Evolutionary conservation across 106 monocot genomes (phyloP), one percentile per base, ranked within the genome.

Genomic region (Xerophyta viscosa): DNA sequence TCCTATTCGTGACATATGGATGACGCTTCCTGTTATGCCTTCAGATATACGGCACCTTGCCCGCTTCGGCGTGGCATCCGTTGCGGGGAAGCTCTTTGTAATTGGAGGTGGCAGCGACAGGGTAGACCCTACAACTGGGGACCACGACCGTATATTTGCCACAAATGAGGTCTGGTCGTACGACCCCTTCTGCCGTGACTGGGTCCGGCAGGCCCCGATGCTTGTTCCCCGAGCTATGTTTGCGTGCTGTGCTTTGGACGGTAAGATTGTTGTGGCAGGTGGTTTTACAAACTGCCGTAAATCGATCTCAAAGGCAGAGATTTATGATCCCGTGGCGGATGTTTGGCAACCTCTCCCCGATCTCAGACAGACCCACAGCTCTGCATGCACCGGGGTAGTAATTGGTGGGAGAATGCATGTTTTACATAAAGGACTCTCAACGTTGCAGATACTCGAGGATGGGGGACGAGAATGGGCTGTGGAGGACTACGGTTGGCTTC

Each of bases 91-190:
- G 52, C 81, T 96, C 31, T 96, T 81, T 62, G 94, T 96, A 5
- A 71, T 96, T 20, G 94, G 94, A 27, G 94, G 94, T 41, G 94
- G 94, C 18, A 84, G 83, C 42, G 94, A 94, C 33, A 27, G 54
- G 6, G 94, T 96, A 2, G 88, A 96, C 60, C 94, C 81, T 2
- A 58, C 52, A 52, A 96, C 94, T 9, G 94, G 94, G 8, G 94
- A 96, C 48, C 84, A 88, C 45, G 88, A 96, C 31, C 57, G 80
- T 3, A 88, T 78, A 42, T 96, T 96, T 63, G 94, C 94, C 0
- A 88, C 88, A 23, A 78, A 77, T 46, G 94, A 88, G 69, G 84
- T 96, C 24, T 96, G 94, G 94, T 80, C 78, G 1, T 96, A 75
- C 58, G 81, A 96, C 24, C 88, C 84, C n/a, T 45, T 81, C 12